Evolutionary conservation across 352 stramenopile species (phyloP).

Genomic region (Saprolegnia diclina): DNA sequence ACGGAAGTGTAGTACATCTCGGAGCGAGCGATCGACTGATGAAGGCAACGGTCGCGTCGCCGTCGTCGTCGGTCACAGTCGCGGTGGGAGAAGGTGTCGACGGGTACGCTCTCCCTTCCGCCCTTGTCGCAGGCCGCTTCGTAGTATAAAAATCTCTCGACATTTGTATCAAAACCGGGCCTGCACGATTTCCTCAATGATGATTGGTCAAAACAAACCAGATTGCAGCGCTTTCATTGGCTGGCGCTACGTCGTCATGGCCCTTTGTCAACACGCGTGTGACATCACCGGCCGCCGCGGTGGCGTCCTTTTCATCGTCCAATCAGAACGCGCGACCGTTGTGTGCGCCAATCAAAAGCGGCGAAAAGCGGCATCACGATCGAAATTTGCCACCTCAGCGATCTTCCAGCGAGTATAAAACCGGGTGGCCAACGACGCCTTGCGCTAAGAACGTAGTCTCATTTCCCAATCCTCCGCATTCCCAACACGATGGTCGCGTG

Average conservation of each 20-base stretch:
- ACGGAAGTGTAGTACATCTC: too few species aligned
- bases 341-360: slow-evolving; percentile 1
- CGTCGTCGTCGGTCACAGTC: neutral
- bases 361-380: neutral
- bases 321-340: slow-evolving; percentile 11
- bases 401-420: neutral
- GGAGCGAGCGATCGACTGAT: too few species aligned
- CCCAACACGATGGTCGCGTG: slow-evolving; percentile 46
- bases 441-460: neutral
- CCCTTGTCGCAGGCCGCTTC: neutral
- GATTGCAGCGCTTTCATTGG: neutral
- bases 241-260: neutral
- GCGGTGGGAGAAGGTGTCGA: neutral
- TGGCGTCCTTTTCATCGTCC: neutral
- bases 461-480: slow-evolving; percentile 15
- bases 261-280: neutral
- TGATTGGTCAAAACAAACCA: neutral
- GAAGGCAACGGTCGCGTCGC: too few species aligned
- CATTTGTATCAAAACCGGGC: slow-evolving; percentile 16
- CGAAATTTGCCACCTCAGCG: neutral
- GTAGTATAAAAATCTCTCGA: slow-evolving; percentile 10
- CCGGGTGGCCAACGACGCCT: neutral
- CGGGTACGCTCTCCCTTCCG: too few species aligned
- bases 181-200: neutral
- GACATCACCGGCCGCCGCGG: neutral